Evolutionary conservation across 176 grass and related monocot genomes (phyloP).

Genomic region (Poa annua): DNA sequence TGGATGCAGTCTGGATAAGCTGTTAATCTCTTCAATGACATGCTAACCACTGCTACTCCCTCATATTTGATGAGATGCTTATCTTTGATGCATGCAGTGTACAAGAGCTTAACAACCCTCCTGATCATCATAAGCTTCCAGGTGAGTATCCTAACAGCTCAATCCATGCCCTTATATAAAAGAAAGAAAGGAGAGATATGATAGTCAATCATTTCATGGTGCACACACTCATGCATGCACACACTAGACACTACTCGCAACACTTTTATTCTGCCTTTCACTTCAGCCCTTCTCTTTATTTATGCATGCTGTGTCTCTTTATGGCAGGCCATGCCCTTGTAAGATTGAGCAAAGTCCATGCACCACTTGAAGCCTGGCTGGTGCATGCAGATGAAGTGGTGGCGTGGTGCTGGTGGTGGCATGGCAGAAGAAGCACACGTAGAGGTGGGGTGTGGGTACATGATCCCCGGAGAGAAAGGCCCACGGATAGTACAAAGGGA

Average conservation of each 20-base stretch:
- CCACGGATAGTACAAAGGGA: constrained; percentile 15
- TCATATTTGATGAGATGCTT: constrained; percentile 42
- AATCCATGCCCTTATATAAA: constrained; percentile 27
- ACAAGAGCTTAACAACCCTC: constrained; percentile 26
- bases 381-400: too few relatives aligned
- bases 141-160: constrained; percentile 37
- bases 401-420: constrained; percentile 17
- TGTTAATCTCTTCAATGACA: constrained; percentile 32
- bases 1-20: constrained; percentile 5
- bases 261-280: constrained; percentile 30
- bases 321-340: constrained; percentile 34
- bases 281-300: constrained; percentile 36
- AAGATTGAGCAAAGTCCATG: constrained; percentile 43
- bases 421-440: constrained; percentile 32
- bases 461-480: not conserved
- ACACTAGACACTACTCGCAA: too few relatives aligned
- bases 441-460: constrained; percentile 37
- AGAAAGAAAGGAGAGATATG: constrained; percentile 14
- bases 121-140: constrained; percentile 42
- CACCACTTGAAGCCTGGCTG: constrained; percentile 48
- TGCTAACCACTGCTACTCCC: constrained; percentile 30
- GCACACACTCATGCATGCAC: constrained; percentile 42
- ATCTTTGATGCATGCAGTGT: constrained; percentile 27
- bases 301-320: constrained; percentile 41
- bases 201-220: constrained; percentile 44